These are phyloP conservation scores for Auricularia cornea DNA, from an alignment of 768 basidiomycete genomes.

Conservation along the genomic window DNA sequence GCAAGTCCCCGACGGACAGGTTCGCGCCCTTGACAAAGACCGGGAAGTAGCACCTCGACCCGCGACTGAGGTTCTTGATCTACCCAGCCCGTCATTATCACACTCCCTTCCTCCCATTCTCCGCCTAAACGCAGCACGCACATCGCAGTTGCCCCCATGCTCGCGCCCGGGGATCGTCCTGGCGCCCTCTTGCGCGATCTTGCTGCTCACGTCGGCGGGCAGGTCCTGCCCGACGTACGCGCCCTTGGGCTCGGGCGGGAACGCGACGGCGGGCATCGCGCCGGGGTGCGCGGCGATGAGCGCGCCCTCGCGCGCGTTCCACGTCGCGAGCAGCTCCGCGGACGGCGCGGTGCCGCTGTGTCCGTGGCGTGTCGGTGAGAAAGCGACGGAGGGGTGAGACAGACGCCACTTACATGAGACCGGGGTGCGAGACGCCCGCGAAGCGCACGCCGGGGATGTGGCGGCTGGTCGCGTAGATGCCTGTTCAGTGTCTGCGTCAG, in stretches of 20 bases:
- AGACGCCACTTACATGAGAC: slow-evolving; percentile 36
- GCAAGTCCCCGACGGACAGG: slow-evolving; percentile 68
- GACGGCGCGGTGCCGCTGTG: slow-evolving; percentile 61
- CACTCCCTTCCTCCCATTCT: too few relatives aligned
- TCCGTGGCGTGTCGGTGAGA: background rate
- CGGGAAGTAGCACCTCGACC: slow-evolving; percentile 67
- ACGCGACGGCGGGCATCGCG: slow-evolving; percentile 57
- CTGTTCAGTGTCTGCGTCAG: slow-evolving; percentile 26
- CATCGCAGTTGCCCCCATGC: slow-evolving; percentile 73
- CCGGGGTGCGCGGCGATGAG: slow-evolving; percentile 47
- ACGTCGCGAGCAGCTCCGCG: slow-evolving; percentile 58
- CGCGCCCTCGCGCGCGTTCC: slow-evolving; percentile 64
- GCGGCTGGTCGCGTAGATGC: slow-evolving; percentile 62
- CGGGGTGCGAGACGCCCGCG: slow-evolving; percentile 69
- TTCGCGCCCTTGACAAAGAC: slow-evolving; percentile 72
- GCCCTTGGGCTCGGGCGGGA: slow-evolving; percentile 48
- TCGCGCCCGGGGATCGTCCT: slow-evolving; percentile 71
- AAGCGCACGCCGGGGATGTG: slow-evolving; percentile 77
- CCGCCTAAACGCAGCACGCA: slow-evolving; percentile 21
- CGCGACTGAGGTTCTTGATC: slow-evolving; percentile 64
- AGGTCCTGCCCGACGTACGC: slow-evolving; percentile 67
- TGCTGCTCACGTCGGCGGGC: slow-evolving; percentile 34
- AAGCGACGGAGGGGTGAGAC: background rate
- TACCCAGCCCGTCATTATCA: too few relatives aligned
- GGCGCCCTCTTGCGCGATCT: slow-evolving; percentile 58